Evolutionary conservation across 768 basidiomycete species (phyloP).

Genomic region (Tricholoma furcatifolium): DNA sequence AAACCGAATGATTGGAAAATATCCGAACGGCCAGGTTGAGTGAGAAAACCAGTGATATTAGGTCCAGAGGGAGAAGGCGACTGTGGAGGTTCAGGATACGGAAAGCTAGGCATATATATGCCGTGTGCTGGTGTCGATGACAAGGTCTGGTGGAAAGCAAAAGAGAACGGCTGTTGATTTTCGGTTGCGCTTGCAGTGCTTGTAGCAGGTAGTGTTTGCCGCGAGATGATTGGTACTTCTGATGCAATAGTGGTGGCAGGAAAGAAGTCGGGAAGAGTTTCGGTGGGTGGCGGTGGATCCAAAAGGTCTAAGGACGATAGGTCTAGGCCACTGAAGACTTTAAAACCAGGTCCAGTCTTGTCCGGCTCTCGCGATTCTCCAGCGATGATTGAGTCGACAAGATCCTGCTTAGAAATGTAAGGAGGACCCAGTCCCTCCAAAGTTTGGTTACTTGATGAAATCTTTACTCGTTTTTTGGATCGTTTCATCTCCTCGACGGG

Average conservation of each 20-base stretch:
- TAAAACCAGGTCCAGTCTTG: constrained; percentile 37
- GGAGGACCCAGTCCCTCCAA: background rate
- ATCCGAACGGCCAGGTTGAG: constrained; percentile 38
- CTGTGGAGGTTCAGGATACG: constrained; percentile 55
- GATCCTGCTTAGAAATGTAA: background rate
- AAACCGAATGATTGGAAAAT: constrained; percentile 47
- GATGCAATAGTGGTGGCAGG: constrained; percentile 30
- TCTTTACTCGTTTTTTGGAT: constrained; percentile 52
- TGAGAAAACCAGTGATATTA: constrained; percentile 20
- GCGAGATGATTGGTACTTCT: constrained; percentile 12
- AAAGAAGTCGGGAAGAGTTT: constrained; percentile 53
- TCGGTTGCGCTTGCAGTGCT: constrained; percentile 50
- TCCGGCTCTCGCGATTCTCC: constrained; percentile 17
- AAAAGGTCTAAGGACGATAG: constrained; percentile 27
- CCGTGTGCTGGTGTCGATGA: constrained; percentile 50
- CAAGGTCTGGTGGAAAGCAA: constrained; percentile 45
- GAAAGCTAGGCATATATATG: constrained; percentile 43
- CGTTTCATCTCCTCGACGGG: constrained; percentile 43
- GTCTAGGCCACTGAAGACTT: constrained; percentile 47
- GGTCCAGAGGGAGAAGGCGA: constrained; percentile 53
- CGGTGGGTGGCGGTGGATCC: constrained; percentile 51
- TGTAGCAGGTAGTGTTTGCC: constrained; percentile 28
- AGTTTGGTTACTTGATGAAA: constrained; percentile 18
- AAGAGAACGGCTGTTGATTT: constrained; percentile 54
- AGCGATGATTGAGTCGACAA: constrained; percentile 7